phyloP scores from a whole-genome alignment of 1,284 basidiomycete species.

The Sporisorium reilianum region DNA sequence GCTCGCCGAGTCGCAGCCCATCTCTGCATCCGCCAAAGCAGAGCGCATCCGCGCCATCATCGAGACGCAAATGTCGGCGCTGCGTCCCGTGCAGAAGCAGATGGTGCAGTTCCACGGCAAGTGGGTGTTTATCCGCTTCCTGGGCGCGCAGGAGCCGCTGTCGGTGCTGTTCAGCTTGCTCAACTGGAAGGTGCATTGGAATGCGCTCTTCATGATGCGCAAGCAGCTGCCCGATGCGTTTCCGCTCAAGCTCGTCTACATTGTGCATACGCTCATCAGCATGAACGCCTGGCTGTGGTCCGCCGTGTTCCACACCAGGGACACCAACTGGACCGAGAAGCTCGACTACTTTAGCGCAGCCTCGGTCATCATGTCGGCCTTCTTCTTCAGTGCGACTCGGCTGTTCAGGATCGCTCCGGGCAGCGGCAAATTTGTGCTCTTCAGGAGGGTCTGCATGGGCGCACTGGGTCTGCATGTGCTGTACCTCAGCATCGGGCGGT shows the following conservation, averaged over 20 bases:
- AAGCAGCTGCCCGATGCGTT: slow-evolving; percentile 56
- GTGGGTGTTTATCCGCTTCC: slow-evolving; percentile 76
- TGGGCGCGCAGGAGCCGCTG: slow-evolving; percentile 88
- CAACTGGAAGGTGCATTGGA: slow-evolving; percentile 77
- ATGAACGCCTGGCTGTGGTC: slow-evolving; percentile 95
- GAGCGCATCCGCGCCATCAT: slow-evolving; percentile 26
- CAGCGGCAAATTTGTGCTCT: slow-evolving; percentile 33
- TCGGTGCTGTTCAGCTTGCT: slow-evolving; percentile 88
- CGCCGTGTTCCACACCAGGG: slow-evolving; percentile 90
- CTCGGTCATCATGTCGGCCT: slow-evolving; percentile 76
- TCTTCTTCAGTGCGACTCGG: slow-evolving; percentile 74
- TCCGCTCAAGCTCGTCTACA: slow-evolving; percentile 78
- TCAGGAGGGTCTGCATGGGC: slow-evolving; percentile 46
- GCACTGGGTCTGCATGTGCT: slow-evolving; percentile 74
- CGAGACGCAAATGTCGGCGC: slow-evolving; percentile 33
- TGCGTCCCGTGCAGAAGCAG: slow-evolving; percentile 63
- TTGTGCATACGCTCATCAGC: slow-evolving; percentile 79
- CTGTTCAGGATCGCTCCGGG: slow-evolving; percentile 63
- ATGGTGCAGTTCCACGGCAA: slow-evolving; percentile 79
- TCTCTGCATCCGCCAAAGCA: slow-evolving; percentile 11
- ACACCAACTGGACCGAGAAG: slow-evolving; percentile 85
- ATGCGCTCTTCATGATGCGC: slow-evolving; percentile 49
- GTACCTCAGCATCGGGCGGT: slow-evolving; percentile 81
- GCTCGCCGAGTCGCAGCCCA: slow-evolving; percentile 19
- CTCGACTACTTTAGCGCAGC: slow-evolving; percentile 96